phyloP scores from a whole-genome alignment of 176 grass and related monocot species.

The Oryza nivara region DNA sequence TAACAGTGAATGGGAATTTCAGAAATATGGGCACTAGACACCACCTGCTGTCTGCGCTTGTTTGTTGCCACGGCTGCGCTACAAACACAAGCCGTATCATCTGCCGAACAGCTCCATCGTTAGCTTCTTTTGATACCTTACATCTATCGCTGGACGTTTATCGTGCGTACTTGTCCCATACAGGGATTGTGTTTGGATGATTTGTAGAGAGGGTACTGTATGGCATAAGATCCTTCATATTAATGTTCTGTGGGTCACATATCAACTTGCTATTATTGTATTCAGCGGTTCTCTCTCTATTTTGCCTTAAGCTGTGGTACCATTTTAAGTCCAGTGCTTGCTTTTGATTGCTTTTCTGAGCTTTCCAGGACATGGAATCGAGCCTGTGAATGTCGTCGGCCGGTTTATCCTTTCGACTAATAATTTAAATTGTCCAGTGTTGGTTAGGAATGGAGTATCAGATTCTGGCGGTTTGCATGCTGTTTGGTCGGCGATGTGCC shows the following conservation, averaged over 20 bases:
- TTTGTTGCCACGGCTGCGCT: constrained; percentile 18
- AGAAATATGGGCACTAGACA: constrained; percentile 95
- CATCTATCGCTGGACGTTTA: constrained; percentile 11
- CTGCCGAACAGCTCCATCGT: constrained; percentile 7
- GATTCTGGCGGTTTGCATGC: constrained; percentile 7
- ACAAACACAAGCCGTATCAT: constrained; percentile 3
- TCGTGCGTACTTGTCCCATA: neutral
- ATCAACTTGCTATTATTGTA: constrained; percentile 26
- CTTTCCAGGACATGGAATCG: constrained; percentile 4
- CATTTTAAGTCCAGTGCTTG: neutral
- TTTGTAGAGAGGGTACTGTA: constrained; percentile 18
- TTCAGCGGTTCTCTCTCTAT: neutral
- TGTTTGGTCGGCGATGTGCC: neutral
- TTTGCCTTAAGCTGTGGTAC: constrained; percentile 19
- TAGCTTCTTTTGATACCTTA: constrained; percentile 33
- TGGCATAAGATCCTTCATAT: neutral
- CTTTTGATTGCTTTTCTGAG: neutral
- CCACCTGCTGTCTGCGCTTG: neutral
- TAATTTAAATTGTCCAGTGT: neutral
- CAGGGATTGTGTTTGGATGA: constrained; percentile 22
- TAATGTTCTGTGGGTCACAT: constrained; percentile 19
- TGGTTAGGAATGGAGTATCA: neutral
- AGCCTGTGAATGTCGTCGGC: neutral
- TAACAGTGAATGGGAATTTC: constrained; percentile 99
- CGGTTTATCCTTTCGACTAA: neutral